Percentiles rank a stretch among this genome's conserved stretches.
These are phyloP conservation scores for Dryas drummondii DNA, from an alignment of 306 rosid species.

Conservation along the genomic window DNA sequence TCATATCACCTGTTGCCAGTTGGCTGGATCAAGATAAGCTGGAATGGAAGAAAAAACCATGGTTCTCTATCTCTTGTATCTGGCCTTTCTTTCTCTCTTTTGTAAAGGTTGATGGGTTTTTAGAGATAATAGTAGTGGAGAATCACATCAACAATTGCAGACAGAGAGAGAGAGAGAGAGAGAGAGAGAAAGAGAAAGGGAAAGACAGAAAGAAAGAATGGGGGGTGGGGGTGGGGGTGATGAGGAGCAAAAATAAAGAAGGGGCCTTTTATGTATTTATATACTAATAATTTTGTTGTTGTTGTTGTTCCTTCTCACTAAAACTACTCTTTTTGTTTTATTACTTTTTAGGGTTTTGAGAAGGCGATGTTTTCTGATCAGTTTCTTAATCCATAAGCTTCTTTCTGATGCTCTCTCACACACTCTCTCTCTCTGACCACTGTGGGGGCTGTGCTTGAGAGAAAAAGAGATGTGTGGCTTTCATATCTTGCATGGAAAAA, in stretches of 20 bases:
- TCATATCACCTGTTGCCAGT: conserved; percentile 77
- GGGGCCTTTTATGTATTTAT: conserved; percentile 63
- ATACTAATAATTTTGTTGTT: conserved; percentile 41
- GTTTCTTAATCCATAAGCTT: conserved; percentile 82
- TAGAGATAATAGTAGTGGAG: conserved; percentile 48
- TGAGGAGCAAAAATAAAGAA: conserved; percentile 59
- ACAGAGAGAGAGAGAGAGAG: conserved; percentile 31
- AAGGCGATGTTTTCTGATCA: conserved; percentile 30
- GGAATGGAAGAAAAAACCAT: conserved; percentile 92
- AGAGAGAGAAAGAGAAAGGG: conserved; percentile 32
- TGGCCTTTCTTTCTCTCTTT: conserved; percentile 52
- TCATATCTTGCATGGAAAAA: conserved; percentile 56
- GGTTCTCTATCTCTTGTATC: conserved; percentile 29
- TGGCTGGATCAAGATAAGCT: conserved; percentile 84
- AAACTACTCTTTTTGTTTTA: conserved; percentile 60
- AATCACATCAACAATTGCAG: conserved; percentile 46
- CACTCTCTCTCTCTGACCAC: not conserved
- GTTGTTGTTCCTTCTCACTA: not conserved
- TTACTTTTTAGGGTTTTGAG: conserved; percentile 85
- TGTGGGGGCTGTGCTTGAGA: conserved; percentile 33
- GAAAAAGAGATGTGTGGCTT: conserved; percentile 46
- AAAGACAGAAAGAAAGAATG: conserved; percentile 27
- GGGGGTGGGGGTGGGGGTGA: not conserved
- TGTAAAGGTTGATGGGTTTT: conserved; percentile 57
- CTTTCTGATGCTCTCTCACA: conserved; percentile 39